phyloP scores from a whole-genome alignment of 2,329 filamentous ascomycete genomes.

The Pseudocercospora fuligena region DNA sequence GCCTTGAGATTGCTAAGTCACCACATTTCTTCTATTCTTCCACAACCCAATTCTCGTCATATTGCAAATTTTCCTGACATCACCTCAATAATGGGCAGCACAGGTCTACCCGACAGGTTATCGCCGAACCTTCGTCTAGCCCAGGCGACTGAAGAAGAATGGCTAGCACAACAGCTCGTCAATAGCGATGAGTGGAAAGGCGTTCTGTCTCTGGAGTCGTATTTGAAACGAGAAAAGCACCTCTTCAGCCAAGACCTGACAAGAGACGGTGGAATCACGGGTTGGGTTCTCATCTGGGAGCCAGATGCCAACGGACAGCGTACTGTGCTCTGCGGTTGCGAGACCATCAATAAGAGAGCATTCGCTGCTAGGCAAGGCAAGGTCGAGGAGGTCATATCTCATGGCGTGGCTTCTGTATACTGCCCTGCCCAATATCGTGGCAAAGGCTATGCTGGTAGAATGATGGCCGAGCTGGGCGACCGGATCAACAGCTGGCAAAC shows the following conservation, averaged over 20 bases:
- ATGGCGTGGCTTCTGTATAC: slow-evolving; percentile 81
- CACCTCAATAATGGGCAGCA: slow-evolving; percentile 23
- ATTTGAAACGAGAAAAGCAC: slow-evolving; percentile 61
- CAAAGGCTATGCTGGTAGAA: slow-evolving; percentile 75
- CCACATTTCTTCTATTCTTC: not conserved
- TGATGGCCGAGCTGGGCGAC: slow-evolving; percentile 70
- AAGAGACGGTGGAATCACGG: slow-evolving; percentile 60
- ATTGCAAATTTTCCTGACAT: not conserved
- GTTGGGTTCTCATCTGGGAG: slow-evolving; percentile 64
- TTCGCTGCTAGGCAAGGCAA: slow-evolving; percentile 50
- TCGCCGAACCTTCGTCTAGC: slow-evolving; percentile 59
- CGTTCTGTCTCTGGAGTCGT: slow-evolving; percentile 58
- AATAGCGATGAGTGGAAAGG: slow-evolving; percentile 65
- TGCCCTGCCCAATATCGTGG: slow-evolving; percentile 69
- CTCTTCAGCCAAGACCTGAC: slow-evolving; percentile 59
- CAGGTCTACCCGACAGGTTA: slow-evolving; percentile 51
- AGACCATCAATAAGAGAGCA: slow-evolving; percentile 58
- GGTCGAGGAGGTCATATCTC: slow-evolving; percentile 63
- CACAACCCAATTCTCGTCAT: not conserved
- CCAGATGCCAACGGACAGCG: slow-evolving; percentile 38
- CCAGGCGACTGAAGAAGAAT: slow-evolving; percentile 60
- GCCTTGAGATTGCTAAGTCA: slow-evolving; percentile 4
- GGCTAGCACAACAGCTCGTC: slow-evolving; percentile 55
- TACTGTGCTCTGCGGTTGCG: slow-evolving; percentile 61
- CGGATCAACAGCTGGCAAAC: slow-evolving; percentile 59